These are phyloP conservation scores for Blepharisma japonicum DNA, from an alignment of 73 alveolate genomes.

Conservation along the genomic window DNA sequence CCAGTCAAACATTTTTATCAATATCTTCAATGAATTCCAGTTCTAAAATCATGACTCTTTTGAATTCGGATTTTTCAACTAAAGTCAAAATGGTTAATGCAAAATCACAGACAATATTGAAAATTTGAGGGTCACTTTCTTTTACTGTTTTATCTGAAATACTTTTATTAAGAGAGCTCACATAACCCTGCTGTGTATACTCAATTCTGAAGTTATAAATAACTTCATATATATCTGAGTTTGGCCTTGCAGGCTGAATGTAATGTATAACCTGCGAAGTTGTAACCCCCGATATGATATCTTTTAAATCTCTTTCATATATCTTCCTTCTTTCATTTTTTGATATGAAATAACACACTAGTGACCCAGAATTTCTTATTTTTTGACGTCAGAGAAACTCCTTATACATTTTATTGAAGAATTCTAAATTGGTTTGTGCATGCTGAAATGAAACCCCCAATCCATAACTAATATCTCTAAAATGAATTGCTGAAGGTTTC, in stretches of 20 bases:
- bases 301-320: conserved; percentile 1
- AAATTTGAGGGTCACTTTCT: neutral
- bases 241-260: conserved; percentile 20
- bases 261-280: neutral
- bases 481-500: too few species aligned
- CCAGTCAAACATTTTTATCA: conserved; percentile 5
- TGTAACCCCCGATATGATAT: neutral
- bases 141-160: neutral
- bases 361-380: neutral
- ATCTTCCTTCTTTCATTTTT: neutral
- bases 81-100: neutral
- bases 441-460: too few species aligned
- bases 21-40: conserved; percentile 6
- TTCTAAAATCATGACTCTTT: conserved; percentile 22
- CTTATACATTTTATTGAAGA: too few species aligned
- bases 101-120: neutral
- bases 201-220: conserved; percentile 8
- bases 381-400: too few species aligned
- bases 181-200: neutral
- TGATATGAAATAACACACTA: neutral
- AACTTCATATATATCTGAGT: neutral
- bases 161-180: neutral
- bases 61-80: neutral
- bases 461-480: too few species aligned
- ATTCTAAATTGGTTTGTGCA: too few species aligned